A percentile compares a stretch with the other conserved stretches of the same genome.
phyloP scores from a whole-genome alignment of 768 basidiomycete species.

The Phylloporus sp. region DNA sequence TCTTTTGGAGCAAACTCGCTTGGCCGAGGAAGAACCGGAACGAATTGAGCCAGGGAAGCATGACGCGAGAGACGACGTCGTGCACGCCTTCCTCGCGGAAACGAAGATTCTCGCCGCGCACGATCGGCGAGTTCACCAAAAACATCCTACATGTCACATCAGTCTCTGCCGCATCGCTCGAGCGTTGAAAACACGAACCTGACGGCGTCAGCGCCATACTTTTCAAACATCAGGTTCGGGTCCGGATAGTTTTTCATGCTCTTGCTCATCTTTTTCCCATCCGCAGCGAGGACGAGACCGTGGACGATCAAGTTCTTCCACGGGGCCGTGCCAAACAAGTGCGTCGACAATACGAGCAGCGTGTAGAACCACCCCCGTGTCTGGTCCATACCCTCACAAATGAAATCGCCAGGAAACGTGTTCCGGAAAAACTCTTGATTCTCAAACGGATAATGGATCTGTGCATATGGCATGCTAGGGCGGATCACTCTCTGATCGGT shows the following conservation, averaged over 20 bases:
- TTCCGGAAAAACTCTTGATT: conserved; percentile 84
- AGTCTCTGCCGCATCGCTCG: neutral
- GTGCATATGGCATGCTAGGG: conserved; percentile 95
- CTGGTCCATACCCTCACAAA: conserved; percentile 98
- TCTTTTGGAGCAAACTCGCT: conserved; percentile 81
- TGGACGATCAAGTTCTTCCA: conserved; percentile 99
- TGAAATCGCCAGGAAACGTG: conserved; percentile 92
- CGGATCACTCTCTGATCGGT: neutral
- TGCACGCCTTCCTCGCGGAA: conserved; percentile 98
- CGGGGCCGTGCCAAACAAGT: conserved; percentile 88
- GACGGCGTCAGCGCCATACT: conserved; percentile 94
- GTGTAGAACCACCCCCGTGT: conserved; percentile 99
- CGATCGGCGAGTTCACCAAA: conserved; percentile 98
- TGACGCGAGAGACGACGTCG: conserved; percentile 93
- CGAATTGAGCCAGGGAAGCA: conserved; percentile 97
- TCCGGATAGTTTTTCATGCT: conserved; percentile 96
- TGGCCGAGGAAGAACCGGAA: conserved; percentile 99
- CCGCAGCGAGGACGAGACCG: conserved; percentile 91
- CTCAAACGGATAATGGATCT: conserved; percentile 97
- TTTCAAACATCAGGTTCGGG: conserved; percentile 83
- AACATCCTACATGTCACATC: conserved; percentile 66
- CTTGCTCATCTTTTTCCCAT: conserved; percentile 99
- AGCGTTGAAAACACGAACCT: conserved; percentile 43
- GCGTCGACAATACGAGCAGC: conserved; percentile 90
- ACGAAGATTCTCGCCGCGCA: conserved; percentile 93